Evolutionary conservation across 129 eudicot species (phyloP), one percentile per base, ranked within the genome.

Genomic region (Erigeron canadensis): DNA sequence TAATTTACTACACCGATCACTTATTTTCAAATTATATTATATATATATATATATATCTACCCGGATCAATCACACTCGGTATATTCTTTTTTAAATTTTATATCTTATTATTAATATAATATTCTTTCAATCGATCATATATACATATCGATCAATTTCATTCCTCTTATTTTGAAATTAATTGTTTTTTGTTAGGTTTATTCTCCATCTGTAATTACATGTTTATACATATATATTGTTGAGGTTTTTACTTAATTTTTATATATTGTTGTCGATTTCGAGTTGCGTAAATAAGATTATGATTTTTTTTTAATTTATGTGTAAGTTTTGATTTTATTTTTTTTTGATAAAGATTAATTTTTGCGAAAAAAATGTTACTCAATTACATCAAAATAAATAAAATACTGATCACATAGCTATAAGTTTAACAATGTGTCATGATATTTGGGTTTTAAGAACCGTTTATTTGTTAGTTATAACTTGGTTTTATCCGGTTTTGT

Each of bases 31-130:
- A 28, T n/a, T n/a, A n/a, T n/a, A n/a, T n/a, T n/a, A n/a, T n/a
- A n/a, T n/a, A n/a, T n/a, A n/a, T n/a, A n/a, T n/a, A n/a, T n/a
- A 11, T 38, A 47, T 61, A 60, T 58, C 74, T 51, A 48, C 21
- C 58, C 60, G 55, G 70, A 76, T 69, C 80, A 47, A 76, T 47
- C 81, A 47, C 63, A 7, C 8, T 48, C 70, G 81, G 81, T 76
- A 76, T 69, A 69, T 58, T 38, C 28, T 10, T 76, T 58, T 17
- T 39, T 62, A 5, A 5, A 53, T 11, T 2, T 7, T 12, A n/a
- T 5, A n/a, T 53, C 1, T 5, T n/a, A 15, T 46, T 47, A 59
- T 53, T 15, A 47, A 37, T 22, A 19, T 9, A 1, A 22, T 10
- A 58, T 10, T 9, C 8, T 3, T 47, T 8, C 16, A 62, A 37